These are phyloP conservation scores for Alisma plantagoaquatica DNA, from an alignment of 106 monocot genomes.

Conservation along the genomic window DNA sequence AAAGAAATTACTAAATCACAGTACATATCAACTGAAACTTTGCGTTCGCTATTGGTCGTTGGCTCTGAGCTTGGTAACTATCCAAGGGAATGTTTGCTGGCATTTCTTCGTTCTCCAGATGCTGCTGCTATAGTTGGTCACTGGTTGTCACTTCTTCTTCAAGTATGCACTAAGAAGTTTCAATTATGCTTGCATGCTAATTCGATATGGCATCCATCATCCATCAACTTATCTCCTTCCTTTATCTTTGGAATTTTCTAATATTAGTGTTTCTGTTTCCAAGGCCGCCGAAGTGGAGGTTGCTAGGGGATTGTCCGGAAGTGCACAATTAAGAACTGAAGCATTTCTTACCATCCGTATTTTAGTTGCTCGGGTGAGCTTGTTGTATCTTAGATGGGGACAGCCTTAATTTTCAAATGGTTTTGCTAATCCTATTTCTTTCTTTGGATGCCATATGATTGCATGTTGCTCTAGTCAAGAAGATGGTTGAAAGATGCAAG, in stretches of 20 bases:
- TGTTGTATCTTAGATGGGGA: too few relatives aligned
- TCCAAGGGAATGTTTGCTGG: constrained; percentile 65
- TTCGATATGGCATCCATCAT: too few relatives aligned
- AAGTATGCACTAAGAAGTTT: constrained; percentile 34
- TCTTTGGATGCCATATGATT: too few relatives aligned
- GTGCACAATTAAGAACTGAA: constrained; percentile 64
- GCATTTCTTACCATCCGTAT: constrained; percentile 80
- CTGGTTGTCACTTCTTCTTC: constrained; percentile 92
- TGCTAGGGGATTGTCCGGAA: constrained; percentile 76
- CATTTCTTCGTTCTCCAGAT: constrained; percentile 75
- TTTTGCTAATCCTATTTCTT: too few relatives aligned
- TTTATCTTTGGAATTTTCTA: too few relatives aligned
- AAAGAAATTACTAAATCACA: constrained; percentile 19
- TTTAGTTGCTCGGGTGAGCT: constrained; percentile 62
- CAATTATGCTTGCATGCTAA: too few relatives aligned
- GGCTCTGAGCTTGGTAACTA: constrained; percentile 8
- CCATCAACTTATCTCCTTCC: too few relatives aligned
- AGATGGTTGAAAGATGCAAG: too few relatives aligned
- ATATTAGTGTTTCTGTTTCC: too few relatives aligned
- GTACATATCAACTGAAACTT: constrained; percentile 1
- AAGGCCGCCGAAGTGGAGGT: constrained; percentile 80
- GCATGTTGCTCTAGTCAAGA: too few relatives aligned
- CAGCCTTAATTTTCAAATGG: too few relatives aligned
- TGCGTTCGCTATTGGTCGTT: constrained; percentile 2
- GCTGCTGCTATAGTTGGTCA: constrained; percentile 95